These are phyloP conservation scores for Phenoliferia sp. DNA, from an alignment of 1,284 basidiomycete species.

Conservation along the genomic window DNA sequence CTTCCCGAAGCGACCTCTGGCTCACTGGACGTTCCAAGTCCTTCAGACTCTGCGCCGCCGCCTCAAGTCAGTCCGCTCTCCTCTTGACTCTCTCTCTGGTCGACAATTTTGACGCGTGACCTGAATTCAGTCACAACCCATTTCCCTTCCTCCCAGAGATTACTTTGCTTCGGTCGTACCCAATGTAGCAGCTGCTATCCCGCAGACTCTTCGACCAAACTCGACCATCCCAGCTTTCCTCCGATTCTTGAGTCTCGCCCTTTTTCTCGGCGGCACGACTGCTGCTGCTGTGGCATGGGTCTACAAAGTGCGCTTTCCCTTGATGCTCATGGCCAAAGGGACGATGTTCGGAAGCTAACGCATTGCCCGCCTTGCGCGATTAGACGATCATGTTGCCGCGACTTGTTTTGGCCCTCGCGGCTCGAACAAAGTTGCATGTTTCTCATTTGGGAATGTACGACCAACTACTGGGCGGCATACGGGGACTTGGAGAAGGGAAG, in stretches of 20 bases:
- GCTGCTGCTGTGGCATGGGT: constrained; percentile 13
- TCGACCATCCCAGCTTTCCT: constrained; percentile 24
- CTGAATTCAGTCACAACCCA: neutral
- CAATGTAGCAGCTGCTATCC: neutral
- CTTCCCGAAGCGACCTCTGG: neutral
- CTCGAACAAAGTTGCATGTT: constrained; percentile 1
- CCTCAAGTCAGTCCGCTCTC: no score
- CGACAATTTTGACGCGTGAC: neutral
- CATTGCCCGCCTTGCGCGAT: neutral
- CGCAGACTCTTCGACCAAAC: constrained; percentile 12
- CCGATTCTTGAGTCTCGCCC: constrained; percentile 5
- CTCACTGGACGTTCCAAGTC: neutral
- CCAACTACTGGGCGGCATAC: neutral
- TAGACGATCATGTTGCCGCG: constrained; percentile 14
- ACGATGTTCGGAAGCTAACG: no score
- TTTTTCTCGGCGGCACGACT: constrained; percentile 19
- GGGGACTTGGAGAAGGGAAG: neutral
- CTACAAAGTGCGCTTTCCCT: constrained; percentile 15
- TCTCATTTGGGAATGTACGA: constrained; percentile 2
- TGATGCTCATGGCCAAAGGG: no score
- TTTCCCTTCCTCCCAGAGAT: neutral
- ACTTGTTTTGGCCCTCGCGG: constrained; percentile 13
- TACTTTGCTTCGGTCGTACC: neutral
- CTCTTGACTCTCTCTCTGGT: neutral
- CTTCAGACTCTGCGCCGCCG: neutral